These are phyloP conservation scores for Cairneyella variabilis DNA, from an alignment of 495 filamentous ascomycete species.

Conservation along the genomic window DNA sequence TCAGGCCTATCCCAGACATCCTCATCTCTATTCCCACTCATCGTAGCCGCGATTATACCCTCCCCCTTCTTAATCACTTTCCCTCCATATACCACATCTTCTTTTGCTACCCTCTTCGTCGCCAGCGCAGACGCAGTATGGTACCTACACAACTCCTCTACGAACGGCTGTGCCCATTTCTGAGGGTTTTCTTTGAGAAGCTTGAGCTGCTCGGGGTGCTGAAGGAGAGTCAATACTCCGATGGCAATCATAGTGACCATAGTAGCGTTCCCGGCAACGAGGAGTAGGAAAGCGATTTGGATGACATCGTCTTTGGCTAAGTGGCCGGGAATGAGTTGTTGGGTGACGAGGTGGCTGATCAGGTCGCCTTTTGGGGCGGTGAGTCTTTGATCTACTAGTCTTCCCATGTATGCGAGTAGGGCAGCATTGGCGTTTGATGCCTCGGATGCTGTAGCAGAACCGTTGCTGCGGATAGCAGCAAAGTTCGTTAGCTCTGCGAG, in stretches of 20 bases:
- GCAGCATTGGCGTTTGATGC: conserved; percentile 36
- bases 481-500: conserved; percentile 38
- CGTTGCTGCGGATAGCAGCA: conserved; percentile 39
- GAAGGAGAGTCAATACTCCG: conserved; percentile 37
- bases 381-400: conserved; percentile 34
- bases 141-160: conserved; percentile 43
- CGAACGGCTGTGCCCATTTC: conserved; percentile 29
- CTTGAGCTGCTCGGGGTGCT: conserved; percentile 33
- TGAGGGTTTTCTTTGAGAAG: conserved; percentile 35
- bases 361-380: conserved; percentile 36
- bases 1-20: conserved; percentile 37
- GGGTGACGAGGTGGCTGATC: conserved; percentile 36
- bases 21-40: conserved; percentile 44
- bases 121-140: conserved; percentile 42
- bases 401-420: conserved; percentile 35
- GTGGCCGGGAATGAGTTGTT: conserved; percentile 35
- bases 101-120: conserved; percentile 39
- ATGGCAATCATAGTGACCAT: conserved; percentile 47
- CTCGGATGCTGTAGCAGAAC: conserved; percentile 38
- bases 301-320: conserved; percentile 35
- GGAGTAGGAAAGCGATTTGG: conserved; percentile 41
- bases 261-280: conserved; percentile 45
- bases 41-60: conserved; percentile 43
- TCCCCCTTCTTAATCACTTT: conserved; percentile 37
- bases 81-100: conserved; percentile 38